A percentile compares a stretch with the other conserved stretches of the same genome.
Evolutionary conservation across 2,329 filamentous ascomycete species (phyloP).

Genomic region (Botrytis galanthina): DNA sequence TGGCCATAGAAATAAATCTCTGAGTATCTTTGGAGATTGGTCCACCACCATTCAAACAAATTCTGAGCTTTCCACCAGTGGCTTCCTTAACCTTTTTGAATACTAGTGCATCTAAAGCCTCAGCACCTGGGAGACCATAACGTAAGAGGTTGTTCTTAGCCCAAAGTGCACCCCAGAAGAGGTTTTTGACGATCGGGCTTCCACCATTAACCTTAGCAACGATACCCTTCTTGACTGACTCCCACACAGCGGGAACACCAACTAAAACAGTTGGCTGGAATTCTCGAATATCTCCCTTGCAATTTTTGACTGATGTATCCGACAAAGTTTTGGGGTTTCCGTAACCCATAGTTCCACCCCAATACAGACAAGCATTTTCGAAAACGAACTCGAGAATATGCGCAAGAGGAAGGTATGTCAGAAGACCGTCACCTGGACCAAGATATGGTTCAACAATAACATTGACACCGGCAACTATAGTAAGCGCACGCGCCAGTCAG

Average conservation of each 20-base stretch:
- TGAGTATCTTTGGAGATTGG: constrained; percentile 85
- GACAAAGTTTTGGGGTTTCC: constrained; percentile 85
- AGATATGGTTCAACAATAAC: constrained; percentile 74
- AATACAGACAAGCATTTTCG: constrained; percentile 83
- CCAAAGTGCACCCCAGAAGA: constrained; percentile 71
- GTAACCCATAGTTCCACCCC: constrained; percentile 90
- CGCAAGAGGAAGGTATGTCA: constrained; percentile 89
- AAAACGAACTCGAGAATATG: constrained; percentile 96
- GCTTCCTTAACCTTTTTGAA: constrained; percentile 90
- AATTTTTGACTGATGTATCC: constrained; percentile 82
- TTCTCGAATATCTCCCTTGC: constrained; percentile 88
- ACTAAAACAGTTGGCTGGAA: constrained; percentile 85
- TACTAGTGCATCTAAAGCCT: constrained; percentile 74
- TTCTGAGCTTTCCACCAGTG: constrained; percentile 82
- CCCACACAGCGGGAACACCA: constrained; percentile 95
- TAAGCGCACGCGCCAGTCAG: constrained; percentile 8
- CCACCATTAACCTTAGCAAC: constrained; percentile 65
- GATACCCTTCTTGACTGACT: constrained; percentile 94
- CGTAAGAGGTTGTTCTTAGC: constrained; percentile 59
- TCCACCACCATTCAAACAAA: constrained; percentile 92
- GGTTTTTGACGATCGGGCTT: constrained; percentile 65
- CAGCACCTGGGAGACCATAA: constrained; percentile 62
- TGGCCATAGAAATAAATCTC: constrained; percentile 85
- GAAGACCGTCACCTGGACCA: constrained; percentile 70
- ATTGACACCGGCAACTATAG: constrained; percentile 71